phyloP scores from a whole-genome alignment of 768 basidiomycete genomes.

The Lentinula boryana region DNA sequence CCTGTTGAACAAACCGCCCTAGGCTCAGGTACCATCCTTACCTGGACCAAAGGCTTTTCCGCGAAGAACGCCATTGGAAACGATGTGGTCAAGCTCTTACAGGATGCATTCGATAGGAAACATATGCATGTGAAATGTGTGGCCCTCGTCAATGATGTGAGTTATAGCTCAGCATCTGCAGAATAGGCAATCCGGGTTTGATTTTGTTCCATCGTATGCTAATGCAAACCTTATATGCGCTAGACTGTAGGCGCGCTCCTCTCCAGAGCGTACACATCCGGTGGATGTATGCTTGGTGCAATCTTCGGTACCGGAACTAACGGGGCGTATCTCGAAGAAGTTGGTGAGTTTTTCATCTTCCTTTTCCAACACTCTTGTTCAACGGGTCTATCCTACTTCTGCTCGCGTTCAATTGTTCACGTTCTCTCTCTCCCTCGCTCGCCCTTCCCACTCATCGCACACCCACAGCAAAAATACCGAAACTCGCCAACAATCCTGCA shows the following conservation, averaged over 20 bases:
- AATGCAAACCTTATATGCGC: background rate
- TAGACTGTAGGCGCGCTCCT: slow-evolving; percentile 95
- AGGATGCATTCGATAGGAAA: slow-evolving; percentile 89
- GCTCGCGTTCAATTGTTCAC: too few relatives aligned
- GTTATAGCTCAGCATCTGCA: slow-evolving; percentile 17
- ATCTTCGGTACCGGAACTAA: slow-evolving; percentile 99
- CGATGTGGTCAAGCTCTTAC: slow-evolving; percentile 84
- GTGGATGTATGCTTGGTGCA: slow-evolving; percentile 81
- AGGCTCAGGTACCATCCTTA: slow-evolving; percentile 83
- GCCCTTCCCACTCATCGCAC: background rate
- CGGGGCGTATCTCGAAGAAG: slow-evolving; percentile 91
- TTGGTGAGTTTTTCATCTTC: slow-evolving; percentile 32
- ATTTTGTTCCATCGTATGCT: background rate
- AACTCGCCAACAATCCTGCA: slow-evolving; percentile 63
- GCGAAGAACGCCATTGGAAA: slow-evolving; percentile 86
- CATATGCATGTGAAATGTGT: slow-evolving; percentile 89
- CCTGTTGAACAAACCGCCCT: slow-evolving; percentile 97
- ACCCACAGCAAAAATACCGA: slow-evolving; percentile 62
- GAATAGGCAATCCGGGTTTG: background rate
- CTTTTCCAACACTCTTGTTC: background rate
- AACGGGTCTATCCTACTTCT: too few relatives aligned
- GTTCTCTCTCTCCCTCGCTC: background rate
- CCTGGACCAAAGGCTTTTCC: slow-evolving; percentile 95
- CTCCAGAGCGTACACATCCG: slow-evolving; percentile 89
- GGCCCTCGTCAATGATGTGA: slow-evolving; percentile 90